Evolutionary conservation across 1,284 basidiomycete species (phyloP).

Genomic region (Sporisorium exsertum): DNA sequence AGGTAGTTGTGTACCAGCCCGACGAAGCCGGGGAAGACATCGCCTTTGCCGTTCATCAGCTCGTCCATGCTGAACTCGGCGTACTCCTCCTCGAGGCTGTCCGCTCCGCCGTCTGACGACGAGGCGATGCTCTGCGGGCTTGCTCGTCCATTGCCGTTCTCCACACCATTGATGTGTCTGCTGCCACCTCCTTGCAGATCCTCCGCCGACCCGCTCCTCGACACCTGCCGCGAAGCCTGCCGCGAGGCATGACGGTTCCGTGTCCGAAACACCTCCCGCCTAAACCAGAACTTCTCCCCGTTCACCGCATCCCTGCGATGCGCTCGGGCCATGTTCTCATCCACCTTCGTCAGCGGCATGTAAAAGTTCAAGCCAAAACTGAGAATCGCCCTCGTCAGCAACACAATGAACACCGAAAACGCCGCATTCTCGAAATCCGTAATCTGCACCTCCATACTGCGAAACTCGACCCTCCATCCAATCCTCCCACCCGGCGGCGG

Average conservation of each 20-base stretch:
- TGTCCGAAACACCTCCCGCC: conserved; percentile 79
- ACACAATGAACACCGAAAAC: conserved; percentile 91
- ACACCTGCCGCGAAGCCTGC: conserved; percentile 42
- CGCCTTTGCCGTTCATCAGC: conserved; percentile 89
- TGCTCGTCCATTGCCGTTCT: conserved; percentile 16
- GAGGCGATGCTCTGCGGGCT: conserved; percentile 37
- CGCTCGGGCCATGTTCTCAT: conserved; percentile 93
- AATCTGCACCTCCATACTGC: conserved; percentile 98
- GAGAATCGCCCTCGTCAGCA: conserved; percentile 92
- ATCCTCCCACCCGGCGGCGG: conserved; percentile 86
- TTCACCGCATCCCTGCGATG: conserved; percentile 84
- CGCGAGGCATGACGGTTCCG: conserved; percentile 70
- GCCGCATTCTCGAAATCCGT: conserved; percentile 99
- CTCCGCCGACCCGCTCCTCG: conserved; percentile 24
- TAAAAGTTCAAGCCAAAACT: conserved; percentile 93
- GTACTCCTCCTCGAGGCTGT: conserved; percentile 78
- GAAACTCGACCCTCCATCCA: conserved; percentile 98
- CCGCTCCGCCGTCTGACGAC: conserved; percentile 5
- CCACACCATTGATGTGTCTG: conserved; percentile 3
- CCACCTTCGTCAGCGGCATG: conserved; percentile 96
- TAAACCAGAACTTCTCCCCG: conserved; percentile 86
- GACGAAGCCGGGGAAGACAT: conserved; percentile 84
- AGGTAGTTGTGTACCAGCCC: conserved; percentile 87
- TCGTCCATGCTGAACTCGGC: conserved; percentile 92
- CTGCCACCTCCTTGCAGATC: conserved; percentile 14